Evolutionary conservation across 179 eudicot species (phyloP), one percentile per base, ranked within the genome.

Genomic region (Beta macrorhiza): DNA sequence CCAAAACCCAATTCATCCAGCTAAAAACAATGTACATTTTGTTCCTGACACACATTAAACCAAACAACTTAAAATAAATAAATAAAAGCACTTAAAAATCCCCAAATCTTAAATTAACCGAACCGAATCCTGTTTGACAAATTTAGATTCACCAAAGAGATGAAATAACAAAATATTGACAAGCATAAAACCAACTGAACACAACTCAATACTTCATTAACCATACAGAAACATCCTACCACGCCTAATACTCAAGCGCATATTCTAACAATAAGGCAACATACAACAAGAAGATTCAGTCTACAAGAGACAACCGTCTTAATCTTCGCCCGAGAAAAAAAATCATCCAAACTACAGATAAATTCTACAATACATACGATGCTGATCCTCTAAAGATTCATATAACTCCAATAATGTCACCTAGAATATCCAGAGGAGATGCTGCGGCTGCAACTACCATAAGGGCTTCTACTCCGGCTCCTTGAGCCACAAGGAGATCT

Each of bases 401-500:
- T 8, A 17, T 7, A 37, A 44, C 74, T 20, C 56, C 1, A 57
- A 37, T 8, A 29, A 42, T 32, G 13, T 84, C 70, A 84, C 83
- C 84, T 79, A 52, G 86, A 91, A 78, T 92, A 91, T 14, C 80
- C 84, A 17, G 84, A 80, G 67, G 72, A 84, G 37, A 72, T 32
- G 3, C 82, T 80, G 82, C 53, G 88, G 73, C 90, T 84, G 61
- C 74, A 82, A n/a, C 83, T 80, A 11, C 83, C 67, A 47, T 83
- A 82, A 1, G 90, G 86, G 84, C 84, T 84, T 75, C 76, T 77
- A 72, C 91, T 91, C 73, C 81, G 62, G 80, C 91, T 86, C 83
- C 90, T 90, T 49, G 90, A 86, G 7, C 82, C 79, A 75, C 75
- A 77, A 5, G 88, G 86, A 55, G 91, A 87, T 84, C 93, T 82